Evolutionary conservation across 345 rosid species (phyloP), one percentile per base, ranked within the genome.

Genomic region (Gossypium ekmanianum): DNA sequence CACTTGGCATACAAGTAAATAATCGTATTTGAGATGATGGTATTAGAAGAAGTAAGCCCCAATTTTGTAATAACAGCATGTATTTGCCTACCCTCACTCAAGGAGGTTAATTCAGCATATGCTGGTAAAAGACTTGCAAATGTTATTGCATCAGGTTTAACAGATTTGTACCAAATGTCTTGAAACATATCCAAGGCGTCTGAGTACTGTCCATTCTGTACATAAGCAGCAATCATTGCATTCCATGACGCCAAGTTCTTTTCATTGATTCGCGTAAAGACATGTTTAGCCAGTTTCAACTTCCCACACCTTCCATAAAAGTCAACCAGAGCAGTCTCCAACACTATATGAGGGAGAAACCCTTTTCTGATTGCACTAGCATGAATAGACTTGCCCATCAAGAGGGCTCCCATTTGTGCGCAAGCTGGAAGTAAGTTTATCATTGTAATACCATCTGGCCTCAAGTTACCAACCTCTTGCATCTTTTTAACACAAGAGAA

Each of bases 221-320:
- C 87, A 72, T 81, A 86, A 71, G 87, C 88, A 74, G 91, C 87
- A 76, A 91, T 83, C 82, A 90, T 83, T 13, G 90, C 76, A 74
- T 91, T 93, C 94, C 95, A 88, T 0, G 95, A 81, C 24, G 88
- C 81, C 87, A 89, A 74, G 76, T 84, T 87, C 87, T 85, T 91
- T 20, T 78, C 81, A 20, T 41, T 62, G 75, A 91, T 86, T 62
- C 66, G 76, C 70, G 4, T 57, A 83, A 90, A 93, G 75, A 88
- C 52, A 72, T 61, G 29, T 75, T 79, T 83, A 18, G 97, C 91
- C 67, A 67, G 56, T 74, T 78, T 82, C 72, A 89, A 72, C 50
- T 77, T 69, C 66, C 83, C 79, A 3, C 85, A 80, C 75, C 68
- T 80, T 72, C 94, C 92, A 79, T 90, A 91, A 87, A 87, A 83